Conservation (phyloP, 1,284 basidiomycete genomes). For the Golubevia pallescens region DNA sequence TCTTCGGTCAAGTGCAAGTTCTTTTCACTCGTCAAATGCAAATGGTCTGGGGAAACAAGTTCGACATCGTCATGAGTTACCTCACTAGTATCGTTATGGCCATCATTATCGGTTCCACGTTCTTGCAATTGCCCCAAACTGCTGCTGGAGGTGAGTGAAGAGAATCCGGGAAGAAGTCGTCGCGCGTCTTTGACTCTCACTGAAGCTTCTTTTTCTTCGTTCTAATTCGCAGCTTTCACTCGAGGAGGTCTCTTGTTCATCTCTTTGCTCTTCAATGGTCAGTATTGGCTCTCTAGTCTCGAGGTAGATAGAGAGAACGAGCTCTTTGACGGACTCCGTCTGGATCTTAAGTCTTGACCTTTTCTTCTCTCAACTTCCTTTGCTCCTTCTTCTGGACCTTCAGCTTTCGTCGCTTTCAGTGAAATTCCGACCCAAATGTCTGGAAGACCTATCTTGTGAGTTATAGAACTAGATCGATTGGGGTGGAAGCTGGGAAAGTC, state of each 20-base stretch:
- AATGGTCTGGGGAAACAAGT: slow-evolving; percentile 43
- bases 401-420: slow-evolving; percentile 26
- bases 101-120: slow-evolving; percentile 74
- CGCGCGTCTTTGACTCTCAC: too few species aligned
- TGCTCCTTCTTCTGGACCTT: too few species aligned
- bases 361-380: too few species aligned
- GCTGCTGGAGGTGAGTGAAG: slow-evolving; percentile 76
- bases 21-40: too few species aligned
- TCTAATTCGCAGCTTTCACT: too few species aligned
- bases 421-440: slow-evolving; percentile 44
- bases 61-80: slow-evolving; percentile 47
- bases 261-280: slow-evolving; percentile 38
- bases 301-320: too few species aligned
- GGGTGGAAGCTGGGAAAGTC: too few species aligned
- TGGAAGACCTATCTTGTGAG: slow-evolving; percentile 6
- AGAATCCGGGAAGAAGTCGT: too few species aligned
- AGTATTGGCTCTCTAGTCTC: slow-evolving; percentile 5
- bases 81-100: slow-evolving; percentile 69
- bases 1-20: slow-evolving; percentile 1
- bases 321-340: too few species aligned
- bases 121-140: slow-evolving; percentile 75
- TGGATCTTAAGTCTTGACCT: too few species aligned
- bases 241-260: slow-evolving; percentile 82
- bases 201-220: too few species aligned
- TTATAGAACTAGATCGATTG: too few species aligned